Evolutionary conservation across 139 green algal species (phyloP).

Genomic region (Nannochloris sp.): DNA sequence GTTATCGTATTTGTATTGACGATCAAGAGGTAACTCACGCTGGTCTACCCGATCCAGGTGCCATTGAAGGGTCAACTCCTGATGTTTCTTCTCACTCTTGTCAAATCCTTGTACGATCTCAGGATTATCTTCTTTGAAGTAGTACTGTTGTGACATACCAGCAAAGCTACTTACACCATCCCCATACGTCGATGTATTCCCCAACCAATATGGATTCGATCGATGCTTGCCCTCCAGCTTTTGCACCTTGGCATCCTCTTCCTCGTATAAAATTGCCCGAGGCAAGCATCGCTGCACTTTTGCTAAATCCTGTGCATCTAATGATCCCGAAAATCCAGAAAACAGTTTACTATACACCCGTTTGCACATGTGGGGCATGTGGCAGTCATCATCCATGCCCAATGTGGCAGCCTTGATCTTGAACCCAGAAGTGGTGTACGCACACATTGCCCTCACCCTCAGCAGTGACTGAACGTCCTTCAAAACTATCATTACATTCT

Average conservation of each 20-base stretch:
- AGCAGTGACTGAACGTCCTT: not conserved
- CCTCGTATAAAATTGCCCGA: constrained; percentile 20
- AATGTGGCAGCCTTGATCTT: constrained; percentile 4
- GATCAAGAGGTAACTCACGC: constrained; percentile 1
- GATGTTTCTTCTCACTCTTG: not conserved
- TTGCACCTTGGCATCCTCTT: constrained; percentile 18
- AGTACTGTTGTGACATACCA: too few relatives aligned
- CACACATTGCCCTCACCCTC: constrained; percentile 18
- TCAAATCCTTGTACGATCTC: too few relatives aligned
- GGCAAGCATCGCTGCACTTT: constrained; percentile 28
- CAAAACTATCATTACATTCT: too few relatives aligned
- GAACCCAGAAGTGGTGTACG: not conserved
- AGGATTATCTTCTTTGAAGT: too few relatives aligned
- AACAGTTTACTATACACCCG: constrained; percentile 19
- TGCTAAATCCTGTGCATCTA: constrained; percentile 9
- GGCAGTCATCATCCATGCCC: constrained; percentile 19
- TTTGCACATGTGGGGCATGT: constrained; percentile 21
- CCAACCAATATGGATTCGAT: too few relatives aligned
- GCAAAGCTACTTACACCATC: too few relatives aligned
- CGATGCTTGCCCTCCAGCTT: constrained; percentile 19
- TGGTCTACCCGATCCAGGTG: constrained; percentile 7
- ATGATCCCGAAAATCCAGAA: constrained; percentile 17
- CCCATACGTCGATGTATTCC: not conserved
- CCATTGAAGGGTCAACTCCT: constrained; percentile 13
- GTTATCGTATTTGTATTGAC: constrained; percentile 7